Base-by-base conservation (phyloP, 2,329 filamentous ascomycete species). In the Penicillium paneum region DNA sequence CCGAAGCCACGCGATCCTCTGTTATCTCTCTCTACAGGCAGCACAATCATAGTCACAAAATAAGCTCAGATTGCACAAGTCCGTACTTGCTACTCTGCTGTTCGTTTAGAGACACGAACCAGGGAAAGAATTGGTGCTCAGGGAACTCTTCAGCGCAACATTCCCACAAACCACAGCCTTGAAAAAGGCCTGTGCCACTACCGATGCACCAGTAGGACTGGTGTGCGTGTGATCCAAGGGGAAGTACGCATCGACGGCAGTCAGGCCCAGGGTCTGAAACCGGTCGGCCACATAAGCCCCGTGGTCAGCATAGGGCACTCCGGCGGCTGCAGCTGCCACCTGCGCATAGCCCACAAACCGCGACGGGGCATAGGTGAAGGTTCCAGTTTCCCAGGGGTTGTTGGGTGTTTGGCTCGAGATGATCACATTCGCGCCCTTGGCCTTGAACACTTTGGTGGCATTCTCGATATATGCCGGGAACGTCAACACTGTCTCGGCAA, bases 221-320 rank as follows among this genome's bases (percentile, higher is more conserved):
- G 84, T 86, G 67, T 87, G 85, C 0, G 84, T 87, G 67, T 87
- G 84, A 61, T 86, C 84, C 19, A 76, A 76, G 0, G 83, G 81
- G 57, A 79, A 88, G 57, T 79, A 75, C 0, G 73, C 71, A 65
- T 84, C 78, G 26, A 84, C 81, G 3, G 71, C 75, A 0, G 71
- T 56, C 38, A 70, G 72, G 0, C 84, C 83, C 42, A 84, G 63
- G 13, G 73, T 71, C 65, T 79, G 66, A 66, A 80, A 84, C 36
- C 77, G 78, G 58, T 79, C 76, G 3, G 80, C 82, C 5, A 79
- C 78, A 60, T 85, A 85, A 35, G 75, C 73, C n/a, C 81, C 81
- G 62, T 88, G 84, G 28, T 85, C 80, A 10, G 87, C 79, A 64
- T 82, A 85, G 8, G 77, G 76, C 2, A 80, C 80, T 8, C 79